Evolutionary conservation across 768 basidiomycete species (phyloP).

Genomic region (Leccinum rimulosum): DNA sequence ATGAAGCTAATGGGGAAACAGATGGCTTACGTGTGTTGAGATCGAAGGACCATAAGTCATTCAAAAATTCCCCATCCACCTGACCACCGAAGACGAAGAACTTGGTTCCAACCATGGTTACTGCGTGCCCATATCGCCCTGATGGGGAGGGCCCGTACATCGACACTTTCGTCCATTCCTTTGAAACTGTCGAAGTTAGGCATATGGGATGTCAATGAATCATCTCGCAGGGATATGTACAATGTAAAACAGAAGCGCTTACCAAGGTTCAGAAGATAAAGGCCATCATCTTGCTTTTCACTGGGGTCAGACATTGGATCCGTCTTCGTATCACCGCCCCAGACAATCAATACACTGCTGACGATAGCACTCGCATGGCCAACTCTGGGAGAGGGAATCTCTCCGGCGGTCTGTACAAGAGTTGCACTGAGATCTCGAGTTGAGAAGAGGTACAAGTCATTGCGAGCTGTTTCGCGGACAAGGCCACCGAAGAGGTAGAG

Average conservation of each 20-base stretch:
- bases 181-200: conserved; percentile 56
- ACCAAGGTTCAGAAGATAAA: conserved; percentile 95
- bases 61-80: conserved; percentile 90
- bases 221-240: neutral
- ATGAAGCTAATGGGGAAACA: neutral
- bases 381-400: conserved; percentile 86
- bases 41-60: conserved; percentile 96
- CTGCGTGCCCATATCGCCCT: conserved; percentile 95
- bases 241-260: conserved; percentile 31
- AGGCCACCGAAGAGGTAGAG: conserved; percentile 97
- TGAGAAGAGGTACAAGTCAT: conserved; percentile 92
- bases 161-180: conserved; percentile 91
- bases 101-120: conserved; percentile 85
- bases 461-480: conserved; percentile 83
- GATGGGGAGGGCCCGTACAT: conserved; percentile 75
- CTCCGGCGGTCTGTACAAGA: conserved; percentile 84
- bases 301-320: conserved; percentile 55
- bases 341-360: conserved; percentile 92
- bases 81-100: conserved; percentile 98
- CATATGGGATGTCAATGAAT: conserved; percentile 4
- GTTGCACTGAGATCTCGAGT: conserved; percentile 76
- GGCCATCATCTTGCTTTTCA: conserved; percentile 86
- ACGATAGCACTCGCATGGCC: conserved; percentile 96
- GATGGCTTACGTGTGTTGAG: conserved; percentile 78
- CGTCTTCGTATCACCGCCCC: conserved; percentile 97